phyloP scores from a whole-genome alignment of 345 rosid species.

The Jatropha curcas region DNA sequence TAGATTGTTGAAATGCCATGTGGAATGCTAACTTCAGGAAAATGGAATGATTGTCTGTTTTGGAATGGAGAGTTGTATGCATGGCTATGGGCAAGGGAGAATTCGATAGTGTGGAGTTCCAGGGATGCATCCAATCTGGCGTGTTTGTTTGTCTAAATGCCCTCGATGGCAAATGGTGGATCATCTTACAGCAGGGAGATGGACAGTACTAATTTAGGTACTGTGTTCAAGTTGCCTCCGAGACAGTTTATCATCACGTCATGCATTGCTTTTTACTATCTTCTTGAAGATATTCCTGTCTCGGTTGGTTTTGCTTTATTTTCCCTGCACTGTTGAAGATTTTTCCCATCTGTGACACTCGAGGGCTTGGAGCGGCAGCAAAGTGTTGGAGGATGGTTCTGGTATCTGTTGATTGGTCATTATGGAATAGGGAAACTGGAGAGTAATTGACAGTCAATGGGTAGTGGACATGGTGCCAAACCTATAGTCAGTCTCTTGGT shows the following conservation, averaged over 20 bases:
- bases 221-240: constrained; percentile 51
- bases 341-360: constrained; percentile 37
- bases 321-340: constrained; percentile 34
- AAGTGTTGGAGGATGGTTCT: constrained; percentile 26
- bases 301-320: constrained; percentile 42
- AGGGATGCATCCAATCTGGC: constrained; percentile 39
- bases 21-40: constrained; percentile 20
- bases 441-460: not conserved
- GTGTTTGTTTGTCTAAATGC: constrained; percentile 34
- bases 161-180: constrained; percentile 44
- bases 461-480: constrained; percentile 11
- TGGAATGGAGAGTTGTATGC: constrained; percentile 24
- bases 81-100: constrained; percentile 30
- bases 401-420: constrained; percentile 30
- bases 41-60: constrained; percentile 20
- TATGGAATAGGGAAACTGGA: constrained; percentile 18
- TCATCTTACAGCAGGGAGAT: constrained; percentile 66
- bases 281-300: constrained; percentile 49
- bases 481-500: constrained; percentile 5
- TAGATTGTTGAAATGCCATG: constrained; percentile 9
- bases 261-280: too few relatives aligned
- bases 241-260: constrained; percentile 51
- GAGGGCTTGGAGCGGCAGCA: constrained; percentile 42
- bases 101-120: constrained; percentile 30
- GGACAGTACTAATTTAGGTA: constrained; percentile 43